Base-by-base conservation (phyloP, 192 early-diverging fungal species). In the Obelidium mucronatum region DNA sequence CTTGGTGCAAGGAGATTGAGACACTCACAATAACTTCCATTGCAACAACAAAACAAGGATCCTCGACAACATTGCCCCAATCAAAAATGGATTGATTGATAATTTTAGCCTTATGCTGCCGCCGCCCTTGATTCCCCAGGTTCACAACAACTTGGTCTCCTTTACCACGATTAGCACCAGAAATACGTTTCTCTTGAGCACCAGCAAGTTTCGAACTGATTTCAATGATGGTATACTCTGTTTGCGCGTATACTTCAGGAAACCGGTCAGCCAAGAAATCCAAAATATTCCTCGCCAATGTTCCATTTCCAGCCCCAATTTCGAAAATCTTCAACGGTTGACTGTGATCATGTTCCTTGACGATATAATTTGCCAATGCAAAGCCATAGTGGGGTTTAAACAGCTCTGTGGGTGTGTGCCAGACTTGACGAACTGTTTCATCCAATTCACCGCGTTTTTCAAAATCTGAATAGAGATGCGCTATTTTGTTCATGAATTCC, bases 391-490 rank as follows among this genome's bases (percentile, higher is more conserved):
- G 96, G 19, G 93, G 93, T 91, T 94, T 94, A 76, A 99, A 96
- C 30, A 99, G 80, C 78, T 99, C 97, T 0, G 96, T 95, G 22
- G 97, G 95, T 17, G 97, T 99, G 82, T 99, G 97, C 97, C 97
- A 99, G 31, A 99, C 88, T 82, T 98, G 96, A 67, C 92, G 83
- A 3, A 94, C 88, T 33, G 91, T 85, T 68, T 83, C 82, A 55
- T 85, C 80, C 42, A 71, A 71, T 19, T 77, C 73, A 53, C 71
- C 69, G 42, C 58, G 54, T 34, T 81, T 66, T 34, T 85, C 78
- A 56, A 81, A 75, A 19, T 78, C 75, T 52, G 87, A 88, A 70
- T 95, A 90, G 11, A 92, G 85, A 15, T 91, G 87, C 55, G 92
- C 91, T 37, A 95, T 85, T 67, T 90, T 84, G 59, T 91, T 87